Evolutionary conservation across 2,329 filamentous ascomycete genomes (phyloP), one percentile per base, ranked within the genome.

Genomic region (Raffaelea albimanens): DNA sequence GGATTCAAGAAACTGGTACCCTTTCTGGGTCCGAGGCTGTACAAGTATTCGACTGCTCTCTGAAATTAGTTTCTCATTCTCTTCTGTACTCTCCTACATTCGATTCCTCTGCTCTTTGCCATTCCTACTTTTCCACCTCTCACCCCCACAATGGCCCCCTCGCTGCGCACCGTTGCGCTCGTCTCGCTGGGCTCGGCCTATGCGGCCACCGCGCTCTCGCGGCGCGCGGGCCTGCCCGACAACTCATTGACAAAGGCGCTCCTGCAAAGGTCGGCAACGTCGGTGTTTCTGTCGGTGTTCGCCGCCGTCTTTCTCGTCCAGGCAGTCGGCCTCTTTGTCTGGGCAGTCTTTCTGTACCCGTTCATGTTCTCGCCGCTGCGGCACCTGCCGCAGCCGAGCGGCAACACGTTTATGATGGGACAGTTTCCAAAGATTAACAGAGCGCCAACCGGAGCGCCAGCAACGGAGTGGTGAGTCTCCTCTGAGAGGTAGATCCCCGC

Each of bases 351-450:
- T 38, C 57, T 77, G 29, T 77, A 71, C 54, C 74, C 74, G 16
- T 66, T 67, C 23, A 58, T 67, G 53, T 64, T 75, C 53, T 78
- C 75, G 19, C 71, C 73, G 2, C 60, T 78, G 48, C 63, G 69
- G 16, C 61, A 65, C 44, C 59, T 78, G 5, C 75, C 75, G 2
- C 65, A 67, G 39, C 71, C 72, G 0, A 52, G 56, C 2, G 63
- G 60, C 18, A 64, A 62, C 40, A 68, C 69, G 36, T 76, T 65
- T 60, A 61, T 71, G 23, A 63, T 69, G 49, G 75, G 75, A n/a
- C 73, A 78, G 41, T 70, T 63, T 22, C 48, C 53, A 22, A 61
- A 55, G 45, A 72, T 78, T 21, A 34, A 57, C 14, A 53, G 51
- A 0, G 54, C 68, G 40, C 61, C 68, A 4, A 69, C 65, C 0